Evolutionary conservation across 2,329 filamentous ascomycete species (phyloP), one percentile per base, ranked within the genome.

Genomic region (Pestalotiopsis sp.): DNA sequence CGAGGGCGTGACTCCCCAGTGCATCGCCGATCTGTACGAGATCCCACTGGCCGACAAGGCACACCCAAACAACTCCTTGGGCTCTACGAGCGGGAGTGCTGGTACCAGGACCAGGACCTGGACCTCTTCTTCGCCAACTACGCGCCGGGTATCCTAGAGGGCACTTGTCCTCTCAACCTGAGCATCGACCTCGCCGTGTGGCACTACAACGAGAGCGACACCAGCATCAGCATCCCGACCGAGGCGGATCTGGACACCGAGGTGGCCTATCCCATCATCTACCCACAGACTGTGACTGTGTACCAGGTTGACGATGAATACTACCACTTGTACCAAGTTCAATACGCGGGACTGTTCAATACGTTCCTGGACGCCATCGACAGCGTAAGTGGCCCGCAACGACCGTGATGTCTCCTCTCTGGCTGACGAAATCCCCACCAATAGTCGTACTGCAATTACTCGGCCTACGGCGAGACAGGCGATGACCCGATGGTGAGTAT

Each of bases 221-320:
- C 22, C 4, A 58, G 26, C 48, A 59, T 67, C 17, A 62, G 61
- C 20, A 48, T 57, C 20, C 62, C 66, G 9, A 72, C 72, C 4
- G 83, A 85, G 68, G 77, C 79, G 2, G 80, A 83, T 55, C 79
- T 87, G 13, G 85, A 87, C 71, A 84, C 86, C 66, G 74, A 83
- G 68, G 77, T 83, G 30, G 77, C 78, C 17, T 83, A 83, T 67
- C 82, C 84, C 0, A 76, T 87, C 66, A 82, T 87, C 71, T 86
- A 81, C 74, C 85, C 85, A 1, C 84, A 86, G 71, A 79, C 78
- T n/a, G 76, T 82, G 0, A 81, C 82, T 2, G 73, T 83, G 1
- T 84, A 78, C 70, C 81, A 83, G 72, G 81, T 82, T 0, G 84
- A 86, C 66, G 84, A 85, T 74, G 75, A 78, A 44, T 73, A 80